phyloP scores from a whole-genome alignment of 495 filamentous ascomycete genomes.

The Xylaria flabelliformis region DNA sequence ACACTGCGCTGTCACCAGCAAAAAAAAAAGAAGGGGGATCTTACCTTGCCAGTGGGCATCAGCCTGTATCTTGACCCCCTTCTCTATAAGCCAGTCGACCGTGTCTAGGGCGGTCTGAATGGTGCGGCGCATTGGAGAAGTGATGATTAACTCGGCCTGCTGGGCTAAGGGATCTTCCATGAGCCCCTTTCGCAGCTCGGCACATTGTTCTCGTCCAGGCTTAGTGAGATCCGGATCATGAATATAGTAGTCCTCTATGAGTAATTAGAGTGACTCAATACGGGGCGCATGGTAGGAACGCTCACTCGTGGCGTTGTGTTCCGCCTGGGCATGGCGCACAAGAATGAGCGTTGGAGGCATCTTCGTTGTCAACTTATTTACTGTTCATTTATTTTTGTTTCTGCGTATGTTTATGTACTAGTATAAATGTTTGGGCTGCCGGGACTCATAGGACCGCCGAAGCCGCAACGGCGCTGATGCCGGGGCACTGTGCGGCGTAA shows the following conservation, averaged over 20 bases:
- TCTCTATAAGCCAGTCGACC: constrained; percentile 58
- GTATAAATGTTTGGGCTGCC: neutral
- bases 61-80: constrained; percentile 58
- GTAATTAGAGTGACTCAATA: constrained; percentile 33
- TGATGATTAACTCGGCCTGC: constrained; percentile 61
- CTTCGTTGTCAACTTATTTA: neutral
- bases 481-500: neutral
- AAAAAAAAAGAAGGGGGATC: neutral
- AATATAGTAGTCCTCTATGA: constrained; percentile 55
- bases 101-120: constrained; percentile 61
- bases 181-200: constrained; percentile 52
- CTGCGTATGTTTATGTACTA: neutral
- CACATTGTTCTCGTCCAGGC: constrained; percentile 61
- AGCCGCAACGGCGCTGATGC: constrained; percentile 2
- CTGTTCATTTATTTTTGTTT: neutral
- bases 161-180: constrained; percentile 53
- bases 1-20: neutral
- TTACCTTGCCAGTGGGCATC: constrained; percentile 61
- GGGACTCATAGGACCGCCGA: neutral
- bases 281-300: neutral
- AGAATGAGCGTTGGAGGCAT: constrained; percentile 68
- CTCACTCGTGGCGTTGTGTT: constrained; percentile 59
- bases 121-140: constrained; percentile 64
- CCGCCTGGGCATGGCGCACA: constrained; percentile 64
- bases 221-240: constrained; percentile 63